Evolutionary conservation across 306 rosid genomes (phyloP).

Genomic region (Clitoria ternatea): DNA sequence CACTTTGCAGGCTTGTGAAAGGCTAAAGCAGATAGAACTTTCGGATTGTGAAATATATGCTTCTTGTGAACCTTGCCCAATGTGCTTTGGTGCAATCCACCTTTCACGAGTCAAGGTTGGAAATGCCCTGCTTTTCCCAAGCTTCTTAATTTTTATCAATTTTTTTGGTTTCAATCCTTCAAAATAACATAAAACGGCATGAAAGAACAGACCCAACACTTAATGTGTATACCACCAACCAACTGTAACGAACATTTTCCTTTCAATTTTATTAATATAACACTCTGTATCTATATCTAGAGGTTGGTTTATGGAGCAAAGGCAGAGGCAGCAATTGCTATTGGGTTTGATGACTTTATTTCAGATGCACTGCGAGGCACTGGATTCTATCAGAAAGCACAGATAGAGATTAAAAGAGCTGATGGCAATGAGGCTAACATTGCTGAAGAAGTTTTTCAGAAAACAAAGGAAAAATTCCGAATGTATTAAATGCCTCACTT

Average conservation of each 20-base stretch:
- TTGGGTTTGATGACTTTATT: slow-evolving; percentile 93
- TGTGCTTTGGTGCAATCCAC: slow-evolving; percentile 98
- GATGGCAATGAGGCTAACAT: slow-evolving; percentile 80
- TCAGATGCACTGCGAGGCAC: slow-evolving; percentile 93
- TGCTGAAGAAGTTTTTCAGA: slow-evolving; percentile 93
- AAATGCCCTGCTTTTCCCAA: not conserved
- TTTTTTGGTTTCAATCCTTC: too few species aligned
- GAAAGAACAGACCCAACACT: too few species aligned
- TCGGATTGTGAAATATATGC: slow-evolving; percentile 89
- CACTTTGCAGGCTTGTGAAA: slow-evolving; percentile 72
- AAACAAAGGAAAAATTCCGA: slow-evolving; percentile 73
- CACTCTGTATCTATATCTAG: slow-evolving; percentile 28
- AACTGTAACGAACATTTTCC: too few species aligned
- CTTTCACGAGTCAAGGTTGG: slow-evolving; percentile 88
- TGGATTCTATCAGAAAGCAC: slow-evolving; percentile 79
- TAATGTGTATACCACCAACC: too few species aligned
- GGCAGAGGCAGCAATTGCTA: slow-evolving; percentile 96
- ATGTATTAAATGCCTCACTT: slow-evolving; percentile 44
- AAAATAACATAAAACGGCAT: too few species aligned
- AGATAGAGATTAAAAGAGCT: slow-evolving; percentile 84
- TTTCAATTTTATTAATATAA: too few species aligned
- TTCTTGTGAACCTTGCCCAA: slow-evolving; percentile 97
- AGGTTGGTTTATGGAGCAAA: slow-evolving; percentile 96
- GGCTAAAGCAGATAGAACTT: slow-evolving; percentile 78
- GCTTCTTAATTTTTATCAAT: not conserved